phyloP scores from a whole-genome alignment of 371 early-diverging fungal species.

The Actinomortierella ambigua region DNA sequence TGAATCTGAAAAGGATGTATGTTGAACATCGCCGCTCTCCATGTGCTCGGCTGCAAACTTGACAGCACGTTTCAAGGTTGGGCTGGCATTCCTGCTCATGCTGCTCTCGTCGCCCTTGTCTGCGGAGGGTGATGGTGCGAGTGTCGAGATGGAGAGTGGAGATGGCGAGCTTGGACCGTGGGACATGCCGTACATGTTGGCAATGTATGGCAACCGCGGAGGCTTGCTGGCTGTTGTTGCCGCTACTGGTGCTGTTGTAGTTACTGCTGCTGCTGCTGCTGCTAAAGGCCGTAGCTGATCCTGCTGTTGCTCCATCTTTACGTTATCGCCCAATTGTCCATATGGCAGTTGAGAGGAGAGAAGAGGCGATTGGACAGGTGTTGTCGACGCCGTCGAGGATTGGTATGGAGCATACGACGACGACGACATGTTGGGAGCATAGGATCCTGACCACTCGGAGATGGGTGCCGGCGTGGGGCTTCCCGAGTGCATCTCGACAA shows the following conservation, averaged over 20 bases:
- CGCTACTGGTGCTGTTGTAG: too few relatives aligned
- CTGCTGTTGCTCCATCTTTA: too few relatives aligned
- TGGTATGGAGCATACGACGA: conserved; percentile 26
- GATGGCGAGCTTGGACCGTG: conserved; percentile 38
- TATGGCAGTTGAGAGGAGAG: too few relatives aligned
- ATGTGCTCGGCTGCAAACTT: conserved; percentile 26
- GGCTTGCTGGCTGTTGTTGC: too few relatives aligned
- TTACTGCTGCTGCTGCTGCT: too few relatives aligned
- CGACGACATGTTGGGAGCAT: conserved; percentile 28
- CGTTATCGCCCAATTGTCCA: too few relatives aligned
- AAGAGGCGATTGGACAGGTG: too few relatives aligned
- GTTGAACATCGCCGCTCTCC: too few relatives aligned
- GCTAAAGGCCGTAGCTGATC: too few relatives aligned
- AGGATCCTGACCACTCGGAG: conserved; percentile 26
- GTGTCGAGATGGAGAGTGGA: conserved; percentile 33
- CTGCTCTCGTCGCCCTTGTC: conserved; percentile 3
- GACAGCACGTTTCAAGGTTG: conserved; percentile 35
- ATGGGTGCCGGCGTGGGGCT: conserved; percentile 23
- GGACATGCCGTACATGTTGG: conserved; percentile 23
- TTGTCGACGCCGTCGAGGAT: background rate
- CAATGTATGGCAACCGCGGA: background rate
- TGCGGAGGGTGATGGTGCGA: conserved; percentile 16
- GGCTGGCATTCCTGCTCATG: conserved; percentile 38
- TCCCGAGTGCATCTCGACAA: conserved; percentile 24
- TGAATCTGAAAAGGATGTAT: too few relatives aligned